A percentile compares a stretch with the other conserved stretches of the same genome.
Conservation (phyloP, 352 stramenopile species). For the Phytophthora colocasiae region DNA sequence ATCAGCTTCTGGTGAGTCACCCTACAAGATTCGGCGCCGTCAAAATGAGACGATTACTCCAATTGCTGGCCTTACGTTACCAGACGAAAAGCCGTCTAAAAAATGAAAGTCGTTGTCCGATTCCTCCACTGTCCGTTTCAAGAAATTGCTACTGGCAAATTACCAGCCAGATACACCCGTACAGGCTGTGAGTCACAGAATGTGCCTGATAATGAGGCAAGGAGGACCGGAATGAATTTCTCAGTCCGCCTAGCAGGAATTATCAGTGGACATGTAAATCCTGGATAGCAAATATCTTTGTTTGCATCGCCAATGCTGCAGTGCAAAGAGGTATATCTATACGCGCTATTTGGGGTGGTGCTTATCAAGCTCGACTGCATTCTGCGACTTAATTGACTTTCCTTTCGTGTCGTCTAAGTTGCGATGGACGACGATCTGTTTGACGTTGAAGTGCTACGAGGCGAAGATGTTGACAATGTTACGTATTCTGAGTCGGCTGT, state of each 20-base stretch:
- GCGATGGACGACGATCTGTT: no score
- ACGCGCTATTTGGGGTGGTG: no score
- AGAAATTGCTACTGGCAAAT: slow-evolving; percentile 7
- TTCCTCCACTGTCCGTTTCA: background rate
- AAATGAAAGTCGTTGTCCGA: background rate
- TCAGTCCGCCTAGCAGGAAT: background rate
- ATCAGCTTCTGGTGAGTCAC: background rate
- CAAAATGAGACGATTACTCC: background rate
- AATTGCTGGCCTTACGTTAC: background rate
- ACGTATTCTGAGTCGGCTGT: slow-evolving; percentile 11
- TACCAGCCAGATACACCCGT: background rate
- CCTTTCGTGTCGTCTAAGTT: no score
- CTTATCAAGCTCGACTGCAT: no score
- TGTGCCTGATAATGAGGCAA: background rate
- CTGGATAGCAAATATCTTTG: no score
- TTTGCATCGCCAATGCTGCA: no score
- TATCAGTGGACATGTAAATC: no score
- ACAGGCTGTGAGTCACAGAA: no score
- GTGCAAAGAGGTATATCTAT: no score
- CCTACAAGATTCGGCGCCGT: background rate
- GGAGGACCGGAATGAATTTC: background rate
- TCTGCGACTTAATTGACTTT: no score
- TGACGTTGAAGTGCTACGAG: no score
- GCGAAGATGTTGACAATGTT: no score
- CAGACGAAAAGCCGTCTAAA: background rate